Base-by-base conservation (phyloP, 345 rosid species). In the Eucalyptus shirleyi region DNA sequence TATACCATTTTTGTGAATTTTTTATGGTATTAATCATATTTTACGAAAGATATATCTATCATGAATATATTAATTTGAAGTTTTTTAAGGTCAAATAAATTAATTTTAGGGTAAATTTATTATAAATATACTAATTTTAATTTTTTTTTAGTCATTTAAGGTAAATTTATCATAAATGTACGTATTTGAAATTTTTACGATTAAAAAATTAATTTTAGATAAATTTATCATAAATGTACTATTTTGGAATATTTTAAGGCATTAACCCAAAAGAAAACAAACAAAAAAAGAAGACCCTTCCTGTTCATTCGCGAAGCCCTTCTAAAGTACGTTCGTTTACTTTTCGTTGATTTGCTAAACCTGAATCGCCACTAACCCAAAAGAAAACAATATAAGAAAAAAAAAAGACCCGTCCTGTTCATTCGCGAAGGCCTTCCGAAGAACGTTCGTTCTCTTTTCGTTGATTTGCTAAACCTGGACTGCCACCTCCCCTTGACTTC, bases 31-130 rank as follows among this genome's bases (percentile, higher is more conserved):
- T 53, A 53, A 53, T 53, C 2, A 0, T 3, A 53, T 53, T 53
- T 53, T 21, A 21, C 1, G 0, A 0, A 53, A 53, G 1, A 1
- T 8, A 53, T 53, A 53, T 53, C 0, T 21, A 8, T 53, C 1
- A 1, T 0, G 0, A 53, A 21, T 53, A 0, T 53, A 21, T 0
- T 21, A 0, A 0, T 53, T 53, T 53, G 1, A 11, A 8, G 2
- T 53, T 53, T 53, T 53, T 53, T 2, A 2, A 0, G 5, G 1
- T 53, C 2, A 2, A 21, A 53, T 8, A 53, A 53, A 53, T 53
- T 53, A 53, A 8, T 53, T 53, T 19, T 53, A 53, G 0, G 11
- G 1, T 8, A 53, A 21, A 53, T 4, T 53, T 53, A 0, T 53
- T 53, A 19, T 53, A 53, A 53, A 0, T 19, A 8, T 19, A 4